Evolutionary conservation across 164 flowering plant genomes (phyloP).

Genomic region (Cinnamomum chago): DNA sequence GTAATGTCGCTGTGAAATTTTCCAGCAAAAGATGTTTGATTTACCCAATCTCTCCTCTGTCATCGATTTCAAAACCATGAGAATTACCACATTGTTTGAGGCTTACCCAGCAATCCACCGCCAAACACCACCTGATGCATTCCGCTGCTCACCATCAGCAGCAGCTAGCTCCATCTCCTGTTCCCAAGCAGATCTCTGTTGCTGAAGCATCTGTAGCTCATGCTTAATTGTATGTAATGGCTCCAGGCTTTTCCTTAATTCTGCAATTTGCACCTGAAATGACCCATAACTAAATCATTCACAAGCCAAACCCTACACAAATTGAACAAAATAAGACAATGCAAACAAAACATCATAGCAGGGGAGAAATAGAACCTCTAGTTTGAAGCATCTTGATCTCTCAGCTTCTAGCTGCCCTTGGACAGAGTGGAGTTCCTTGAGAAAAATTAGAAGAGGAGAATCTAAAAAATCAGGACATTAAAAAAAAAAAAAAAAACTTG

Average conservation of each 20-base stretch:
- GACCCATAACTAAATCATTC: background rate
- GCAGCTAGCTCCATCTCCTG: constrained; percentile 45
- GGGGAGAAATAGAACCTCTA: constrained; percentile 54
- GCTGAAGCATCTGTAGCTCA: constrained; percentile 60
- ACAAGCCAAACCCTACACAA: background rate
- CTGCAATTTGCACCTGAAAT: constrained; percentile 79
- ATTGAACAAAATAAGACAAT: background rate
- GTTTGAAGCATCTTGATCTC: constrained; percentile 84
- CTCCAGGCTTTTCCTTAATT: constrained; percentile 56
- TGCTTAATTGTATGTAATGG: constrained; percentile 61
- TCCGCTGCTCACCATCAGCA: constrained; percentile 27
- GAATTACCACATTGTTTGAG: background rate
- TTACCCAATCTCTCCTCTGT: background rate
- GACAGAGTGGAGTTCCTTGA: constrained; percentile 83
- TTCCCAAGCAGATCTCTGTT: constrained; percentile 55
- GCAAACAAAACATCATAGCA: constrained; percentile 1
- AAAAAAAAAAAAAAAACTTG: background rate
- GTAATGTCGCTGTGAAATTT: background rate
- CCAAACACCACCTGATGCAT: constrained; percentile 83
- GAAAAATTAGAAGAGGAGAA: constrained; percentile 18
- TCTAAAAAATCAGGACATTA: background rate
- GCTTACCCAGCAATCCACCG: constrained; percentile 63
- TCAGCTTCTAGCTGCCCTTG: constrained; percentile 77
- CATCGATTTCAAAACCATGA: background rate
- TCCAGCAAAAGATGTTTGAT: background rate